A percentile compares a stretch with the other conserved stretches of the same genome.
phyloP scores from a whole-genome alignment of 129 eudicot species.

The Smallanthus sonchifolius region DNA sequence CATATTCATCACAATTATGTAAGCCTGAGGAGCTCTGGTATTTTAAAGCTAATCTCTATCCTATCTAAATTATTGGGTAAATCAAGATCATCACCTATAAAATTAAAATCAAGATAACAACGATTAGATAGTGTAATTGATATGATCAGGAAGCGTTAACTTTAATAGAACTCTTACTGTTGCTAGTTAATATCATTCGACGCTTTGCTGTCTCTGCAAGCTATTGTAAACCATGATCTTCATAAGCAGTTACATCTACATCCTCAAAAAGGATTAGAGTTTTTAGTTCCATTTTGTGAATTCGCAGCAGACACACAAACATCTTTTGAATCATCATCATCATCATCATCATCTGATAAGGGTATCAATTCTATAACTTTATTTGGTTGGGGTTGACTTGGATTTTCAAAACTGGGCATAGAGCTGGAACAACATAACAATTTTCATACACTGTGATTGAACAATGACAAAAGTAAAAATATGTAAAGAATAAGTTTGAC shows the following conservation, averaged over 20 bases:
- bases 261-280: slow-evolving; percentile 93
- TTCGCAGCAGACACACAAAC: slow-evolving; percentile 3
- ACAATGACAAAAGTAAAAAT: slow-evolving; percentile 4
- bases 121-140: not conserved
- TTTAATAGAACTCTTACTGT: slow-evolving; percentile 53
- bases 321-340: slow-evolving; percentile 28
- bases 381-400: slow-evolving; percentile 41
- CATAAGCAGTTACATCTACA: slow-evolving; percentile 73
- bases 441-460: slow-evolving; percentile 17
- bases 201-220: slow-evolving; percentile 94
- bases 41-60: slow-evolving; percentile 53
- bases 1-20: slow-evolving; percentile 9
- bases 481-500: slow-evolving; percentile 17
- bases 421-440: slow-evolving; percentile 46
- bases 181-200: slow-evolving; percentile 95
- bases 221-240: slow-evolving; percentile 92
- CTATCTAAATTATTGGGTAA: slow-evolving; percentile 80
- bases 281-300: slow-evolving; percentile 54
- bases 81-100: slow-evolving; percentile 60
- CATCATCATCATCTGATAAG: slow-evolving; percentile 52
- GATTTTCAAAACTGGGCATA: slow-evolving; percentile 38
- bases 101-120: not conserved
- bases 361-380: slow-evolving; percentile 48
- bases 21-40: slow-evolving; percentile 74
- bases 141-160: not conserved